These are phyloP conservation scores for Fusarium humuli DNA, from an alignment of 2,329 filamentous ascomycete genomes.

Conservation along the genomic window DNA sequence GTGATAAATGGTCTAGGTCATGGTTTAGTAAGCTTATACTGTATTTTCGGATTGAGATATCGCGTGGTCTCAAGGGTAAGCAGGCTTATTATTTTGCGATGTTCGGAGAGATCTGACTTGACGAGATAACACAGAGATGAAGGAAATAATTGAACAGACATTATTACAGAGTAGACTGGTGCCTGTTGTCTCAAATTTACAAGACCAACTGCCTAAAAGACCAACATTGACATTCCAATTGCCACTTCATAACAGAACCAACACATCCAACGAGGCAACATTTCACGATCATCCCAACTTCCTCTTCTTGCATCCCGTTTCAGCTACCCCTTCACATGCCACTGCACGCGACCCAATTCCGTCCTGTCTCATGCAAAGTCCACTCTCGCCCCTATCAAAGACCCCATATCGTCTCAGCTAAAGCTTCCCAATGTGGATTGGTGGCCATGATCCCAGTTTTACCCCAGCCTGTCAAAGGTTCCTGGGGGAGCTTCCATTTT, in stretches of 20 bases:
- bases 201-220: too few species aligned
- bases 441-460: neutral
- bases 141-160: too few species aligned
- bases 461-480: slow-evolving; percentile 38
- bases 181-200: too few species aligned
- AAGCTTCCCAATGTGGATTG: neutral
- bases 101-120: too few species aligned
- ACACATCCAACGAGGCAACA: neutral
- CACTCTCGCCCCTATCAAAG: slow-evolving; percentile 17
- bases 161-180: too few species aligned
- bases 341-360: neutral
- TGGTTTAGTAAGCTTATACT: neutral
- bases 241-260: neutral
- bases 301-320: neutral
- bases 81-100: neutral
- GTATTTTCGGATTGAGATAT: neutral
- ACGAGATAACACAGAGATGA: too few species aligned
- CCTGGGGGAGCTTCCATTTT: slow-evolving; percentile 30
- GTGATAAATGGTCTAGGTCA: neutral
- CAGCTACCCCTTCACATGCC: neutral
- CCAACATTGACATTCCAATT: neutral
- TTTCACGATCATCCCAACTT: neutral
- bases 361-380: neutral
- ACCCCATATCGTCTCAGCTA: neutral
- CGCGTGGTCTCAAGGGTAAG: neutral